Percentiles rank a stretch among this genome's conserved stretches.
These are phyloP conservation scores for Xylariales sp. DNA, from an alignment of 2,329 filamentous ascomycete species.

Conservation along the genomic window DNA sequence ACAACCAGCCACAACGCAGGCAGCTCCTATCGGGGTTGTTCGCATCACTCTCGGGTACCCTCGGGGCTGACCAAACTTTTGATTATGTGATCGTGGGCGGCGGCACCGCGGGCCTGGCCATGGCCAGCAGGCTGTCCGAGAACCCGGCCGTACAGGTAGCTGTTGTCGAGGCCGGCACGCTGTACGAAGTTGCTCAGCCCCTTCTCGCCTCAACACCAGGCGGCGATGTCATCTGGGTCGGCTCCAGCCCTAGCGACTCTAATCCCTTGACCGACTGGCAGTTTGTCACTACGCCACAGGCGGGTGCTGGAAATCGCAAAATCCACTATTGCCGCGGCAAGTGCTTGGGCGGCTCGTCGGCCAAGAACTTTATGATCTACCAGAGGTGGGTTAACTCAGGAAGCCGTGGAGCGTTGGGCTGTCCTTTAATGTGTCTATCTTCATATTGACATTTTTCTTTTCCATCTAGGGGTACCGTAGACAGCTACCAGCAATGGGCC, in stretches of 20 bases:
- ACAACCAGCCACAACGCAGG: too few species aligned
- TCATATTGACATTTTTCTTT: neutral
- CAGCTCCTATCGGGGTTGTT: too few species aligned
- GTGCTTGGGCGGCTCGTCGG: constrained; percentile 22
- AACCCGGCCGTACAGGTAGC: constrained; percentile 7
- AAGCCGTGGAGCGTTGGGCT: too few species aligned
- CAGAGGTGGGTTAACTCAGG: too few species aligned
- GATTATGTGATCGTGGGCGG: constrained; percentile 11
- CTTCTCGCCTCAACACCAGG: constrained; percentile 11
- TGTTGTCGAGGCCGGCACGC: constrained; percentile 10
- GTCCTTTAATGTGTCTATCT: too few species aligned
- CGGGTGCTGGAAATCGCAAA: constrained; percentile 5
- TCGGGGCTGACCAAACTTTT: too few species aligned
- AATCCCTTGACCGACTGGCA: constrained; percentile 18
- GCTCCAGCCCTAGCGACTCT: constrained; percentile 7
- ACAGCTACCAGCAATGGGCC: constrained; percentile 19
- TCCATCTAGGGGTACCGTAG: constrained; percentile 13
- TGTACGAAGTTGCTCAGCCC: constrained; percentile 10
- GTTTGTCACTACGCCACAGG: constrained; percentile 16
- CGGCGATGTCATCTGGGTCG: constrained; percentile 15
- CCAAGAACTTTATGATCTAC: constrained; percentile 26
- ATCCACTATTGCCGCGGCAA: constrained; percentile 23
- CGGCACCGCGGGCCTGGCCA: constrained; percentile 8
- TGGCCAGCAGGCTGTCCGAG: constrained; percentile 7
- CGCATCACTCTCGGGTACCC: too few species aligned